Base-by-base conservation (phyloP, 176 grass and related monocot genomes). In the Zoysia pacifica region DNA sequence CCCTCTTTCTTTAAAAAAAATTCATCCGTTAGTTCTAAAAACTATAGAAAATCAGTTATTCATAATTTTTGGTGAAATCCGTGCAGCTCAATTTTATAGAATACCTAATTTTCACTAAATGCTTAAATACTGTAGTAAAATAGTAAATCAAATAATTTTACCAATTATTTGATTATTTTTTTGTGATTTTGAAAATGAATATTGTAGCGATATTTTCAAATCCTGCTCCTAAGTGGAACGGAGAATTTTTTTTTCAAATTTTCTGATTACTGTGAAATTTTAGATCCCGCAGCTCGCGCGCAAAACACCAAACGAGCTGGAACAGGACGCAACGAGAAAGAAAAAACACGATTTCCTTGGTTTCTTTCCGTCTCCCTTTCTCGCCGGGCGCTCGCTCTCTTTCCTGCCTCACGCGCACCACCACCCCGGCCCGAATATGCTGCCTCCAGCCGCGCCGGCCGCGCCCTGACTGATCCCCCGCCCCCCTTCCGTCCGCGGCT, bases 361-460 rank as follows among this genome's bases (percentile, higher is more conserved):
- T 68, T 41, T 65, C 64, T 68, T 68, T 58, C 1, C 69, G 12
- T 81, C 84, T 80, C 43, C 74, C 83, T 65, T 75, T 35, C 47
- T 72, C 52, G 13, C 71, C 19, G 48, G 76, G 75, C 59, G 47
- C 46, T 51, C 5, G 65, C 38, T 45, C 41, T 84, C 71, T 28
- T 28, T 28, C 28, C 28, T 28, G 28, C 28, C 28, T 89, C 18
- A 62, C 81, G 77, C 71, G 75, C 86, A 54, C 15, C 72, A 63
- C 68, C 86, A 36, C 79, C 78, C 28, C 28, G 28, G 4, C 42
- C 56, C 75, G 86, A 80, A 89, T 81, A 89, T 85, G 87, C 66
- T 89, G 82, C 67, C 83, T 39, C 83, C 83, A 89, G 87, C 87
- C 87, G 37, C 87, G 87, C 78, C 83, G 87, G 87, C 87, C 83